Evolutionary conservation across 495 filamentous ascomycete genomes (phyloP), one percentile per base, ranked within the genome.

Genomic region (Entonaema liquescens): DNA sequence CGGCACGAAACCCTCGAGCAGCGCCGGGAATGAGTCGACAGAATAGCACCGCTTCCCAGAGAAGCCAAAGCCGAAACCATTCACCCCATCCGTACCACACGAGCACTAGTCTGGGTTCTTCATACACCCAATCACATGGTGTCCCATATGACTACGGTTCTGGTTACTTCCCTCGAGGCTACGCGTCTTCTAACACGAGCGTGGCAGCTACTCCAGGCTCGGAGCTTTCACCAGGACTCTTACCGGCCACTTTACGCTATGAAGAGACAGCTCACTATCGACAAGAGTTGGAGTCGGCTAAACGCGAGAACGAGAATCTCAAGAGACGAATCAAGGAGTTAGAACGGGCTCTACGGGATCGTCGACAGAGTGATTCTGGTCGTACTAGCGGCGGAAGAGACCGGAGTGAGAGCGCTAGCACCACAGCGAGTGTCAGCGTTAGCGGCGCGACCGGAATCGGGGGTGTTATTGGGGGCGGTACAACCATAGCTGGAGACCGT

Each of bases 301-400:
- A 91, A 79, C 81, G 85, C 9, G 94, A 97, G 80, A 97, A 97
- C 73, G 93, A 96, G 61, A 76, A 82, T 38, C 82, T 97, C 49
- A 90, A 90, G 71, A 82, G 85, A 55, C 86, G 92, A 21, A 87
- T 97, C 23, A 85, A 89, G 54, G 92, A 94, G 66, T 79, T 96
- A 31, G 93, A 97, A 72, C 75, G 83, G 11, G 75, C 77, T 60
- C 71, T 87, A 42, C 79, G 81, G 5, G 81, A 82, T 6, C 79
- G 82, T 17, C 75, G 83, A 62, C 79, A 78, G 29, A 83, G 83
- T 61, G 83, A 83, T 65, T 74, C 77, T 1, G 81, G 80, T 56
- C 68, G 73, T 3, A 60, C 70, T 21, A 63, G 78, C 49, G 9
- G 74, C 75, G 62, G 83, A 78, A 72, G 84, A 79, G 66, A 81